These are phyloP conservation scores for Crataegus laevigata DNA, from an alignment of 306 rosid species.

Conservation along the genomic window DNA sequence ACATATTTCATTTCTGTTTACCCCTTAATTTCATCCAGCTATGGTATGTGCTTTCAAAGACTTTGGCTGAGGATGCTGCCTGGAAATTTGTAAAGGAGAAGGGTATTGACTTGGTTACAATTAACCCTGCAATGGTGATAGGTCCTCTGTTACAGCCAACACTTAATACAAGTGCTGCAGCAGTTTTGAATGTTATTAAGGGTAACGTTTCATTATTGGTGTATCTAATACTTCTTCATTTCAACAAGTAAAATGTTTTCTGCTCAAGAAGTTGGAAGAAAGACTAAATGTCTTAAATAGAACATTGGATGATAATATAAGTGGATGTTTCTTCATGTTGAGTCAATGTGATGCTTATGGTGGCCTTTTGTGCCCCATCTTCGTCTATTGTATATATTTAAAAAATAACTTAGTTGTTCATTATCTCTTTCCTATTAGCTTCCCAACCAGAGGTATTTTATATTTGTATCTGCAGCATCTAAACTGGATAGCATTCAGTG, in stretches of 20 bases:
- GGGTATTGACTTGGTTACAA: conserved; percentile 57
- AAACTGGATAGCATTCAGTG: background rate
- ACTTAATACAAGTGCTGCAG: conserved; percentile 47
- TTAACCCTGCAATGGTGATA: conserved; percentile 64
- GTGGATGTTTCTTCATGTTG: background rate
- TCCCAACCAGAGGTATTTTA: background rate
- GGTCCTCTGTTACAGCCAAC: conserved; percentile 82
- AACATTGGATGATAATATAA: background rate
- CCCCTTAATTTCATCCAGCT: conserved; percentile 25
- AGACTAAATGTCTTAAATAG: background rate
- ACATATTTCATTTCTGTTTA: background rate
- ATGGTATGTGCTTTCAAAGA: conserved; percentile 75
- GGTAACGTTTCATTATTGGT: conserved; percentile 31
- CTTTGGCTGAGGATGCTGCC: conserved; percentile 85
- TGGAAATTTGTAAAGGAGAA: conserved; percentile 77
- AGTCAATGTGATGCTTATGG: background rate
- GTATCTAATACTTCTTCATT: background rate
- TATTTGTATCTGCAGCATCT: background rate
- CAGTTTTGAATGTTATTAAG: conserved; percentile 39
- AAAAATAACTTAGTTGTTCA: background rate
- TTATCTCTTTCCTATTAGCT: background rate
- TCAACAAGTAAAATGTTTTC: background rate
- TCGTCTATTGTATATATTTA: background rate
- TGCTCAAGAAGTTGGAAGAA: background rate
- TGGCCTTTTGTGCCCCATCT: background rate